phyloP scores from a whole-genome alignment of 2,329 filamentous ascomycete genomes.

The Diaporthe batatas region DNA sequence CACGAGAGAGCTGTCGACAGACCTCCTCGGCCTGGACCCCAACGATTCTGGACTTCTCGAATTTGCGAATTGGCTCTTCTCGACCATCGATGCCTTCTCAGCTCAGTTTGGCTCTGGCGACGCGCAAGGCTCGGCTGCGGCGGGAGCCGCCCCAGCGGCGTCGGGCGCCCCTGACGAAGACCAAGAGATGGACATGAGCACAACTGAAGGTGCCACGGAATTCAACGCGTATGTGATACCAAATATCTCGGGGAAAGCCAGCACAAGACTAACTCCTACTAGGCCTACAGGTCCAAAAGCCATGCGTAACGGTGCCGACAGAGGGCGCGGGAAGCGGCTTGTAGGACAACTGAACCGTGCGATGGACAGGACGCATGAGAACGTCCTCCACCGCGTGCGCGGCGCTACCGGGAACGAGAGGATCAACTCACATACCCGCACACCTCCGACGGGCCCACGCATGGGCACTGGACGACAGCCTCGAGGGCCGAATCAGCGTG shows the following conservation, averaged over 20 bases:
- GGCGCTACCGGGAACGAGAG: slow-evolving; percentile 79
- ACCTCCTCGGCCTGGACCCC: slow-evolving; percentile 84
- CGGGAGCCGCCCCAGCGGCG: slow-evolving; percentile 54
- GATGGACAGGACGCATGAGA: slow-evolving; percentile 82
- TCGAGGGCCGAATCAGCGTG: slow-evolving; percentile 64
- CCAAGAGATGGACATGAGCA: slow-evolving; percentile 81
- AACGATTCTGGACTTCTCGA: slow-evolving; percentile 86
- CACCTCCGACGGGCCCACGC: slow-evolving; percentile 79
- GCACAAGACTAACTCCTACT: slow-evolving; percentile 55
- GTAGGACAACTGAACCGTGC: slow-evolving; percentile 86
- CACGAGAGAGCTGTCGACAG: slow-evolving; percentile 86
- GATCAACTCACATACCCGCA: slow-evolving; percentile 82
- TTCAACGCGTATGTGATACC: slow-evolving; percentile 69
- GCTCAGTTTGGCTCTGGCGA: slow-evolving; percentile 69
- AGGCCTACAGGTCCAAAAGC: slow-evolving; percentile 96
- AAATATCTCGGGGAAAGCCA: slow-evolving; percentile 36
- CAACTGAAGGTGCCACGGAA: slow-evolving; percentile 58
- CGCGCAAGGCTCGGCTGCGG: slow-evolving; percentile 49
- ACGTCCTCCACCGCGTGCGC: slow-evolving; percentile 84
- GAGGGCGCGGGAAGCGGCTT: slow-evolving; percentile 82
- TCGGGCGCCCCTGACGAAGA: slow-evolving; percentile 52
- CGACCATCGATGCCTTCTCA: slow-evolving; percentile 80
- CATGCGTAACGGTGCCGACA: slow-evolving; percentile 81
- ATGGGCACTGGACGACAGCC: slow-evolving; percentile 64
- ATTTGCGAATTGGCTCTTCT: slow-evolving; percentile 94